Base-by-base conservation (phyloP, 1,139 yeast species). In the Candida labiduridarum region DNA sequence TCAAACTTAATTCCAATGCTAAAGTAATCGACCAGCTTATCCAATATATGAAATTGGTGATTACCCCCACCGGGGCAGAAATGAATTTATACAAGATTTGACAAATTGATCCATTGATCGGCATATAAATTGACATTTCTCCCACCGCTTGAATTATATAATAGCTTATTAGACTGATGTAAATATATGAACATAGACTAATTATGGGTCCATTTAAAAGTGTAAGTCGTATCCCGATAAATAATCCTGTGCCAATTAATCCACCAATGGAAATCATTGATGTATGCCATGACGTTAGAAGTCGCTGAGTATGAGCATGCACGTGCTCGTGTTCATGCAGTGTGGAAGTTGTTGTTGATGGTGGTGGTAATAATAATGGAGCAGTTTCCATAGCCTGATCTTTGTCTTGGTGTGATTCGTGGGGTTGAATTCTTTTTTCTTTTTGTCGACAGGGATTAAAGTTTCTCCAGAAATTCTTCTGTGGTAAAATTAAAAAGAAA, bases 161-260 rank as follows among this genome's bases (percentile, higher is more conserved):
- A 44, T 50, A 61, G 35, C 64, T 58, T 10, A 64, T 41, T 3
- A 54, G 43, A 18, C 63, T 54, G 19, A 63, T 53, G 50, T 62
- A 64, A 12, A 35, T 19, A 52, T 61, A 63, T 11, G 65, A 52
- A 35, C 52, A 42, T 4, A 65, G 45, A 16, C 64, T 56, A 30
- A 61, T 53, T 9, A 63, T 49, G 4, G 69, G 67, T 8, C 68
- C 69, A 36, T 53, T 53, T 5, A 51, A 41, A 8, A 63, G 48
- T 5, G 58, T 52, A 27, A 47, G 50, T 15, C 62, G 52, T 34
- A 65, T 56, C 15, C 65, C 65, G 34, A 64, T 57, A 44, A 66
- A 66, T 38, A 66, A 58, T 0, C 71, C 71, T 1, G 69, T 64
- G 3, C 70, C 71, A 8, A 67, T 59, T 18, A 65, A 64, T 25